A percentile compares a stretch with the other conserved stretches of the same genome.
Conservation (phyloP, 441 rosid species). For the Brassica hybrid region DNA sequence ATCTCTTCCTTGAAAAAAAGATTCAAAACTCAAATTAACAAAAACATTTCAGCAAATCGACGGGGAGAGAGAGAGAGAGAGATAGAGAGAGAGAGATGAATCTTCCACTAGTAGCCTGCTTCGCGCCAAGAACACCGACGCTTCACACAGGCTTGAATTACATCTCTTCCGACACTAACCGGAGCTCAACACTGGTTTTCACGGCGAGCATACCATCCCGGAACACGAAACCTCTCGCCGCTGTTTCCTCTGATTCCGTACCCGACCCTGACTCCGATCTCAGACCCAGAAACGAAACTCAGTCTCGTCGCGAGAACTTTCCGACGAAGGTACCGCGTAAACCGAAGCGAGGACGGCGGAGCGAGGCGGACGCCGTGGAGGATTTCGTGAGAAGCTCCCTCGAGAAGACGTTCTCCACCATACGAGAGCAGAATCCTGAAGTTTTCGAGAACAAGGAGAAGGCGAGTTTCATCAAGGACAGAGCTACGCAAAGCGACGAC, state of each 20-base stretch:
- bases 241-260: constrained; percentile 49
- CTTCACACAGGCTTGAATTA: constrained; percentile 23
- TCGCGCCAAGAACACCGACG: constrained; percentile 35
- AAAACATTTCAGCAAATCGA: neutral
- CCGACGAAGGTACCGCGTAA: constrained; percentile 58
- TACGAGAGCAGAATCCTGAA: constrained; percentile 60
- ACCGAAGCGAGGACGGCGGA: constrained; percentile 73
- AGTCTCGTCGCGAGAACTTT: neutral
- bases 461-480: constrained; percentile 53
- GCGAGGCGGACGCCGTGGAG: constrained; percentile 85
- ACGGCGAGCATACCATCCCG: constrained; percentile 17
- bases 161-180: neutral
- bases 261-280: constrained; percentile 49
- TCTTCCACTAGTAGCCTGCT: constrained; percentile 16
- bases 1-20: neutral
- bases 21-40: neutral
- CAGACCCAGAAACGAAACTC: constrained; percentile 5
- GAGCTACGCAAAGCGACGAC: constrained; percentile 28
- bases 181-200: neutral
- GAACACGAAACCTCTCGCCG: constrained; percentile 37
- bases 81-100: constrained; percentile 9
- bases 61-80: neutral
- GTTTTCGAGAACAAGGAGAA: constrained; percentile 53
- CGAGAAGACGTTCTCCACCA: constrained; percentile 65
- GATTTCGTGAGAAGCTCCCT: constrained; percentile 73